Evolutionary conservation across 805 yeast genomes (phyloP).

Genomic region (Scheffersomyces ergatensis): DNA sequence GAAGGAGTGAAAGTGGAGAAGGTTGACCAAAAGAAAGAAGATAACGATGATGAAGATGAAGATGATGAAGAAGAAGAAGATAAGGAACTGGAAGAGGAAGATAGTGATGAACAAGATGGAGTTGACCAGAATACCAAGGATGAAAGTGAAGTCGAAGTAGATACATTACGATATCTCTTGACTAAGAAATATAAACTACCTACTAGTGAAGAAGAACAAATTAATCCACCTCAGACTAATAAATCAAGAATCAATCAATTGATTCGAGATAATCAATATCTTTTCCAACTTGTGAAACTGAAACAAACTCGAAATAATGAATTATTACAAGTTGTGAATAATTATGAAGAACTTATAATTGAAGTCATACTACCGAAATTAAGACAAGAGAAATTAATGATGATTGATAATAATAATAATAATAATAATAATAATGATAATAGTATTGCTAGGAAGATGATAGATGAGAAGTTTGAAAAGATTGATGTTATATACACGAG

Average conservation of each 20-base stretch:
- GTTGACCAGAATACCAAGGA: background rate
- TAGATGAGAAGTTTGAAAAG: slow-evolving; percentile 6
- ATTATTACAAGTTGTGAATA: slow-evolving; percentile 17
- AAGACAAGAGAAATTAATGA: slow-evolving; percentile 11
- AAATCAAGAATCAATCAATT: slow-evolving; percentile 16
- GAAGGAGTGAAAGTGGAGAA: background rate
- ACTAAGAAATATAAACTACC: slow-evolving; percentile 25
- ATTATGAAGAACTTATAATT: slow-evolving; percentile 28
- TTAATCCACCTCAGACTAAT: slow-evolving; percentile 6
- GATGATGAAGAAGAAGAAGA: background rate
- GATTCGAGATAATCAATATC: slow-evolving; percentile 24
- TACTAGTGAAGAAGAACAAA: slow-evolving; percentile 7
- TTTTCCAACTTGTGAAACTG: slow-evolving; percentile 14
- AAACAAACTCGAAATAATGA: slow-evolving; percentile 15
- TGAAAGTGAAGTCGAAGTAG: slow-evolving; percentile 1
- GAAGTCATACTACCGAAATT: background rate
- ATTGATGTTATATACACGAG: slow-evolving; percentile 6
- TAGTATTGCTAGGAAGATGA: slow-evolving; percentile 1
- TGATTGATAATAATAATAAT: background rate
- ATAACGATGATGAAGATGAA: background rate
- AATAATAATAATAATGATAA: background rate
- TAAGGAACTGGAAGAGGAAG: slow-evolving; percentile 2
- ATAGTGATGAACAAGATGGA: background rate
- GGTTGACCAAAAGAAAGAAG: no score
- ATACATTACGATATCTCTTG: slow-evolving; percentile 16